Conservation (phyloP, 768 basidiomycete genomes). For the Pulveroboletus sp. region DNA sequence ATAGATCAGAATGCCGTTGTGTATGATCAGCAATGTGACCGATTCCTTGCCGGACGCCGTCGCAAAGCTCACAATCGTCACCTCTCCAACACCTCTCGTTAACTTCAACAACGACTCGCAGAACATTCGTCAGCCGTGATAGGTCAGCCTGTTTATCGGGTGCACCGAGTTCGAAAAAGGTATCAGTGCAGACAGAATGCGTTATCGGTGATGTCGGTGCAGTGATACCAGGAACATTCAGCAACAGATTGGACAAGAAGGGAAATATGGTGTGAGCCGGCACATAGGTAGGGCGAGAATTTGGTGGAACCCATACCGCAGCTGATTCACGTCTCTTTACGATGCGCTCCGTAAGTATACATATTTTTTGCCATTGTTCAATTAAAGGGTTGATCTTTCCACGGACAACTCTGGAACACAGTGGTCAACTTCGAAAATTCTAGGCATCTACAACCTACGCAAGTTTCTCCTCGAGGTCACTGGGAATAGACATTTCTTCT, state of each 20-base stretch:
- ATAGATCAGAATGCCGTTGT: slow-evolving; percentile 67
- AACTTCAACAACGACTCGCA: slow-evolving; percentile 74
- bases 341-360: slow-evolving; percentile 81
- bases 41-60: slow-evolving; percentile 74
- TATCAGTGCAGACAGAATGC: slow-evolving; percentile 9
- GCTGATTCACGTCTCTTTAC: slow-evolving; percentile 90
- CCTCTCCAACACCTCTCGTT: slow-evolving; percentile 83
- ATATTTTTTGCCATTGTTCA: slow-evolving; percentile 91
- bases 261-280: slow-evolving; percentile 70
- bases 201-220: slow-evolving; percentile 11
- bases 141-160: slow-evolving; percentile 69
- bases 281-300: slow-evolving; percentile 60
- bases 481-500: slow-evolving; percentile 91
- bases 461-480: slow-evolving; percentile 89
- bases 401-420: slow-evolving; percentile 61
- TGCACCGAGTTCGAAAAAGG: slow-evolving; percentile 23
- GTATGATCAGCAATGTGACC: slow-evolving; percentile 63
- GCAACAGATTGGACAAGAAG: slow-evolving; percentile 38
- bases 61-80: slow-evolving; percentile 76
- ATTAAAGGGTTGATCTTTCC: slow-evolving; percentile 73
- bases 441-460: slow-evolving; percentile 41
- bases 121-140: slow-evolving; percentile 76
- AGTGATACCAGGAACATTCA: slow-evolving; percentile 33
- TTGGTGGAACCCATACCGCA: slow-evolving; percentile 73
- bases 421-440: slow-evolving; percentile 1